Evolutionary conservation across 2,329 filamentous ascomycete species (phyloP), one percentile per base, ranked within the genome.

Genomic region (Cladophialophora immunda): DNA sequence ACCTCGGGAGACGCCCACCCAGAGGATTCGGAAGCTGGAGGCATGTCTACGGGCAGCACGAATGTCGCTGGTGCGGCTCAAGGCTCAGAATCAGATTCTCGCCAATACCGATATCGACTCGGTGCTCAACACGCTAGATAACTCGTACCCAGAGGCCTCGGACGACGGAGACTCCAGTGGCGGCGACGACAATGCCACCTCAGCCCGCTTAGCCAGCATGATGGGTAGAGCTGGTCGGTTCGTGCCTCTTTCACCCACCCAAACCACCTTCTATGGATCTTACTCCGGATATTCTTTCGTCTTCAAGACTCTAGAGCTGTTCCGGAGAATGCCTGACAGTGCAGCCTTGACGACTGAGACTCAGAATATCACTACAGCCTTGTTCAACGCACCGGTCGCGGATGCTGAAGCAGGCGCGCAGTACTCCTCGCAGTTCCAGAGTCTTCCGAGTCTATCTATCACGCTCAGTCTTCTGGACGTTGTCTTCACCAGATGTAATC

Each of bases 1-100:
- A 32, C 68, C 68, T 17, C 65, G 69, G 19, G 64, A 65, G 30
- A 70, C 66, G 9, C 70, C 70, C 32, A 72, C 70, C 0, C 67
- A 70, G 54, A 65, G 70, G 36, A 71, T 72, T 47, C 70, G 70
- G 8, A 65, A 65, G 30, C 54, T 72, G 41, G 70, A 72, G 53
- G 56, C 62, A 47, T 58, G 65, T 38, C 53, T 72, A 41, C 67
- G 69, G 9, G 54, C 45, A 27, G 67, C 61, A n/a, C 53, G 64
- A 27, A 52, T 65, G n/a, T 58, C 69, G 11, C 36, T 72, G 11
- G 32, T 58, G 32, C 52, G 38, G 27, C 47, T 72, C n/a, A 66
- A 68, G 53, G 36, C 65, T 4, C 54, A 67, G 17, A 59, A 62
- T 32, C 45, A 58, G 13, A 41, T 57, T 5, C n/a, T 29, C 47